Conservation (phyloP, 2,329 filamentous ascomycete genomes). For the Xylariales sp. region DNA sequence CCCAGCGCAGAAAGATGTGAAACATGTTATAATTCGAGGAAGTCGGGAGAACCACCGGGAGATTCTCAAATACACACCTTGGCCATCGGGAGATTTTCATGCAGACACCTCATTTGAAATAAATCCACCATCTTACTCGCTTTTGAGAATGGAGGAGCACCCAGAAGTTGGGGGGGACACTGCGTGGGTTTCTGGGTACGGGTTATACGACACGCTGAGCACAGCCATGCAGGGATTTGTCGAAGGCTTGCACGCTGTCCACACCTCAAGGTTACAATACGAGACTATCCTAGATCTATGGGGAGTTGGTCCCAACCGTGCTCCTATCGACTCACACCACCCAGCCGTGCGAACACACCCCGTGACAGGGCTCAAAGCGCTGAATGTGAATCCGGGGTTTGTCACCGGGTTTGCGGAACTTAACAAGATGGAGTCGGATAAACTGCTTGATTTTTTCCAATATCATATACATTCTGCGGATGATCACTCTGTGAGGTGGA, state of each 20-base stretch:
- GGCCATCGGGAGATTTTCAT: constrained; percentile 41
- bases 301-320: constrained; percentile 33
- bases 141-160: constrained; percentile 47
- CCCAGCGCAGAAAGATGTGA: constrained; percentile 37
- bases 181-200: constrained; percentile 42
- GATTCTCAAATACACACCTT: constrained; percentile 40
- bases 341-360: constrained; percentile 45
- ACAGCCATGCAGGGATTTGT: constrained; percentile 35
- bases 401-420: constrained; percentile 44
- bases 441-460: constrained; percentile 39
- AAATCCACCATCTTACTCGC: constrained; percentile 45
- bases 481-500: constrained; percentile 45
- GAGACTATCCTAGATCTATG: constrained; percentile 42
- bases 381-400: constrained; percentile 42
- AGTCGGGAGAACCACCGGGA: constrained; percentile 41
- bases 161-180: constrained; percentile 43
- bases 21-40: constrained; percentile 39
- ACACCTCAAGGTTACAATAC: constrained; percentile 40
- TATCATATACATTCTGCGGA: constrained; percentile 44
- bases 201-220: constrained; percentile 40
- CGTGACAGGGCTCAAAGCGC: constrained; percentile 39
- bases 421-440: constrained; percentile 43
- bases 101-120: constrained; percentile 47
- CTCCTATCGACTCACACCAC: constrained; percentile 43
- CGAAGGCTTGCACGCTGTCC: constrained; percentile 38